Conservation (phyloP, 352 stramenopile genomes). For the Pythium grandisporangium region DNA sequence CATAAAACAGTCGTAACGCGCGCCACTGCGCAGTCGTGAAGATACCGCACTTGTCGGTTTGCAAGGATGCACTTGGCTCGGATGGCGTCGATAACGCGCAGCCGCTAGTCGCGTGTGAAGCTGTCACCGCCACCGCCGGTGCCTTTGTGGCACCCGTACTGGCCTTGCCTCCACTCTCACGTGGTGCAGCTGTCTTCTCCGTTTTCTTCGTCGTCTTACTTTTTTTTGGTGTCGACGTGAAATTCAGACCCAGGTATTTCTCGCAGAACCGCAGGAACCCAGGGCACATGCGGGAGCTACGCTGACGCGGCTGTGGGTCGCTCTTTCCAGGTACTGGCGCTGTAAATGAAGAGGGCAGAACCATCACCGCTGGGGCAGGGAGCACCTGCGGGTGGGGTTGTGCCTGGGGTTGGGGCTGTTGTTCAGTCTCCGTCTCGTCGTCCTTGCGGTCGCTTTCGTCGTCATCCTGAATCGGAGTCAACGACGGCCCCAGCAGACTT, state of each 20-base stretch:
- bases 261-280: constrained; percentile 65
- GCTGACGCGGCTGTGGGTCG: constrained; percentile 6
- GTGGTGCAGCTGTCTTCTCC: no score
- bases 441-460: constrained; percentile 4
- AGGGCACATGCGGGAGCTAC: constrained; percentile 28
- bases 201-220: constrained; percentile 5
- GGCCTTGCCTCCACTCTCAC: constrained; percentile 13
- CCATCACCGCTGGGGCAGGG: not conserved
- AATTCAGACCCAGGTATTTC: constrained; percentile 34
- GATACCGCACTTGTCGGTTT: constrained; percentile 26
- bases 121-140: not conserved
- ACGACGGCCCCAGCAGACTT: no score
- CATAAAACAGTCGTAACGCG: constrained; percentile 68
- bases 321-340: not conserved
- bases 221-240: not conserved
- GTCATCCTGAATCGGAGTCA: constrained; percentile 8
- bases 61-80: not conserved
- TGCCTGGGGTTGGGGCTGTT: not conserved
- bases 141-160: constrained; percentile 5
- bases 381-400: no score
- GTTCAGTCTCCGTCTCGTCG: constrained; percentile 4
- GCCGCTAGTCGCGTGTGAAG: not conserved
- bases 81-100: not conserved
- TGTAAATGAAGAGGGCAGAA: not conserved
- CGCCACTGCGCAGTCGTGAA: constrained; percentile 72